Conservation (phyloP, 306 rosid genomes). For the Medicago arabica region DNA sequence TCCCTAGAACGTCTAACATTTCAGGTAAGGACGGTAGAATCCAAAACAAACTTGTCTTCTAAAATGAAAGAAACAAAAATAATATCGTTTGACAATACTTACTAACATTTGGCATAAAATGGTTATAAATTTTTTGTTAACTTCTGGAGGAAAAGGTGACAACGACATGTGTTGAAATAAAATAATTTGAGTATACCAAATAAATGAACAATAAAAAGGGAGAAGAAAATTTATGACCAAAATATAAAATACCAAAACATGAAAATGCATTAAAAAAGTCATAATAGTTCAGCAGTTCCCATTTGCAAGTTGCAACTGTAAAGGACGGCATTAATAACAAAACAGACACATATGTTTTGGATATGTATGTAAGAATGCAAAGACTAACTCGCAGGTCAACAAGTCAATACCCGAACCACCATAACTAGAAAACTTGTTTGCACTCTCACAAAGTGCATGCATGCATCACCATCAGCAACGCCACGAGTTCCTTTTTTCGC, state of each 20-base stretch:
- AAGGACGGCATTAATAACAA: constrained; percentile 1
- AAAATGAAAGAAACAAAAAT: background rate
- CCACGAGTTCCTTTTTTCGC: constrained; percentile 29
- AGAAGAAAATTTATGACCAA: background rate
- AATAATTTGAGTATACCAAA: background rate
- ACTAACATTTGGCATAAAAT: background rate
- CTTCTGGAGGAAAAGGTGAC: background rate
- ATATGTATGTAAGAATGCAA: constrained; percentile 30
- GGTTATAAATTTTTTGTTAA: background rate
- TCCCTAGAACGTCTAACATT: background rate
- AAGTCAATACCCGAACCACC: constrained; percentile 99
- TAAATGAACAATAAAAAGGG: background rate
- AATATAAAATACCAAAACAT: background rate
- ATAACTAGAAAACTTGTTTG: background rate
- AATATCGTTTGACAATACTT: background rate
- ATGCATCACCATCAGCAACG: background rate
- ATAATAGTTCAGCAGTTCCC: constrained; percentile 31
- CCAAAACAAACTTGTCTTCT: background rate
- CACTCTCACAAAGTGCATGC: background rate
- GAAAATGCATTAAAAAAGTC: constrained; percentile 23
- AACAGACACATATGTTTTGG: background rate
- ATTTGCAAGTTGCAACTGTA: constrained; percentile 20
- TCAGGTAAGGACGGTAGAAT: background rate
- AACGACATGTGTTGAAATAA: background rate
- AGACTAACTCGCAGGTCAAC: constrained; percentile 56